These are phyloP conservation scores for Wolfiporia cocos DNA, from an alignment of 1,284 basidiomycete species.

Conservation along the genomic window DNA sequence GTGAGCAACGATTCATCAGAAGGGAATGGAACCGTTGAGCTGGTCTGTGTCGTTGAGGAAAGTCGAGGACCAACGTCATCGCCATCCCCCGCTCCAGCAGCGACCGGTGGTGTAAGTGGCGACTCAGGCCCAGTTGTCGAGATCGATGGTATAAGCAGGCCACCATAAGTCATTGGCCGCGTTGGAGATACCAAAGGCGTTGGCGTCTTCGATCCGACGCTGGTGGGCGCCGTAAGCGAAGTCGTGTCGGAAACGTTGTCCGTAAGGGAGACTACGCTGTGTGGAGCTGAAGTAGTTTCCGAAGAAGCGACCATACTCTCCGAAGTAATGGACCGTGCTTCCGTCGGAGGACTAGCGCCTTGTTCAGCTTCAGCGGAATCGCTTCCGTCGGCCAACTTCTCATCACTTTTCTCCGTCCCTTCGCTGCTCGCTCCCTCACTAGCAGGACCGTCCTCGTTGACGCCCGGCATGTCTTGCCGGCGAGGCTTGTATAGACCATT, in stretches of 20 bases:
- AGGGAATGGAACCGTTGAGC: constrained; percentile 11
- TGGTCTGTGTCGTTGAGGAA: constrained; percentile 7
- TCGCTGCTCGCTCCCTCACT: constrained; percentile 22
- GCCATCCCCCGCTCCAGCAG: no score
- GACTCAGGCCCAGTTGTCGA: constrained; percentile 44
- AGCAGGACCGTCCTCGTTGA: constrained; percentile 30
- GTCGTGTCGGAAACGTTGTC: constrained; percentile 16
- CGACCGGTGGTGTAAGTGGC: constrained; percentile 18
- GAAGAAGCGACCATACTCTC: constrained; percentile 15
- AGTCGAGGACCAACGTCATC: no score
- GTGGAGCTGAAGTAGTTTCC: constrained; percentile 22
- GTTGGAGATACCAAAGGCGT: neutral
- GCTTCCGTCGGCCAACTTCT: constrained; percentile 4
- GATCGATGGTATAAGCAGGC: constrained; percentile 45
- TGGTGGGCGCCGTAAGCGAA: constrained; percentile 25
- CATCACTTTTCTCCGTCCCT: constrained; percentile 10
- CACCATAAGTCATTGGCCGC: constrained; percentile 24
- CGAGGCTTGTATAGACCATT: constrained; percentile 49
- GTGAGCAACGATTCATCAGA: constrained; percentile 20
- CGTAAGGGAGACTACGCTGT: constrained; percentile 16
- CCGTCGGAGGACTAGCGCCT: neutral
- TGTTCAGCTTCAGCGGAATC: neutral
- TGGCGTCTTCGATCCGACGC: constrained; percentile 5
- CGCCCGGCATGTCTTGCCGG: constrained; percentile 24
- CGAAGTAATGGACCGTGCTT: neutral